Conservation (phyloP, 768 basidiomycete genomes). For the Pisolithus marmoratus region DNA sequence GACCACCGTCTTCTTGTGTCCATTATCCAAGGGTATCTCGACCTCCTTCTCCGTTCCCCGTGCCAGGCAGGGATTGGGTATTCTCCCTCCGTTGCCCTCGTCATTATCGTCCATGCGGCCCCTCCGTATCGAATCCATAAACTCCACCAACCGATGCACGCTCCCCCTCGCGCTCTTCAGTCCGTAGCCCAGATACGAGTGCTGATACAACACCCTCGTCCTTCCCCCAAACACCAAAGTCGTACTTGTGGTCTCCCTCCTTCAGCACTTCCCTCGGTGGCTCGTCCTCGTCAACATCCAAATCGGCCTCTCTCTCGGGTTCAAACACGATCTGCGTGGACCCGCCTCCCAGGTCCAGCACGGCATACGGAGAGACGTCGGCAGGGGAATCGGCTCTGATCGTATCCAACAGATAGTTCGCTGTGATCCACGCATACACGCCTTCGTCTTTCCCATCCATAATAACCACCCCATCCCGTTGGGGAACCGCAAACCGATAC, state of each 20-base stretch:
- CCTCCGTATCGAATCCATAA: slow-evolving; percentile 52
- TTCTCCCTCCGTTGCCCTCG: slow-evolving; percentile 3
- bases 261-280: slow-evolving; percentile 37
- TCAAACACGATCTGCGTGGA: slow-evolving; percentile 98
- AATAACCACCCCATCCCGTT: slow-evolving; percentile 66
- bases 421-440: slow-evolving; percentile 98
- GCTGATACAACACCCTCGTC: slow-evolving; percentile 82
- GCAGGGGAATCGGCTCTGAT: slow-evolving; percentile 50
- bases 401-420: slow-evolving; percentile 82
- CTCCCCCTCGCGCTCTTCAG: slow-evolving; percentile 81
- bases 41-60: slow-evolving; percentile 58
- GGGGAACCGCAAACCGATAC: slow-evolving; percentile 67
- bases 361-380: slow-evolving; percentile 65
- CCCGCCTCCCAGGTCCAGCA: slow-evolving; percentile 93
- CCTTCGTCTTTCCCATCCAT: slow-evolving; percentile 98
- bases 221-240: slow-evolving; percentile 68
- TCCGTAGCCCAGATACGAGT: slow-evolving; percentile 96
- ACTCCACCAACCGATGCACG: slow-evolving; percentile 88
- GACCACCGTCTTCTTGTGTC: slow-evolving; percentile 54
- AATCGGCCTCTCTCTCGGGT: slow-evolving; percentile 48
- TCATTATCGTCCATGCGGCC: slow-evolving; percentile 1
- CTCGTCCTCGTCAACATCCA: slow-evolving; percentile 19
- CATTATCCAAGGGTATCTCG: slow-evolving; percentile 48
- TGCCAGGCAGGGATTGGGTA: slow-evolving; percentile 77
- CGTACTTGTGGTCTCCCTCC: slow-evolving; percentile 91